These are phyloP conservation scores for Lenwebbia sp. DNA, from an alignment of 345 rosid species.

Conservation along the genomic window DNA sequence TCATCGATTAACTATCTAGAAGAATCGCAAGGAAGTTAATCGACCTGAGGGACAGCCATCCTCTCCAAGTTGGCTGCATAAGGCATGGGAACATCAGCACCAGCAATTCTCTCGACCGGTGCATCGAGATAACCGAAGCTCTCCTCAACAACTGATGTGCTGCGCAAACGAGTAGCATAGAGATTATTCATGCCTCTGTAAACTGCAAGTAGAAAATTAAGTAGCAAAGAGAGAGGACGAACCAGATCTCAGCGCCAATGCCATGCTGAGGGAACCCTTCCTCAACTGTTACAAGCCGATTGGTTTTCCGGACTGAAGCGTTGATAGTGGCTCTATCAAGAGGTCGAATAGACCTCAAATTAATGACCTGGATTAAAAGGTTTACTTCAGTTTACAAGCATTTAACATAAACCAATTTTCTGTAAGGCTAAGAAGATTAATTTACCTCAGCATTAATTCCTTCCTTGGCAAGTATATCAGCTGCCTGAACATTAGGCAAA, in stretches of 20 bases:
- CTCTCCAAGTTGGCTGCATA: constrained; percentile 95
- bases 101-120: constrained; percentile 79
- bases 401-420: neutral
- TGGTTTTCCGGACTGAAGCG: constrained; percentile 87
- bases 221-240: neutral
- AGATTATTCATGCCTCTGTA: neutral
- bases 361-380: constrained; percentile 51
- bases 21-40: neutral
- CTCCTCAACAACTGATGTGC: constrained; percentile 76
- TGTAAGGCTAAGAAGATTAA: neutral
- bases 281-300: constrained; percentile 89
- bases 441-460: constrained; percentile 94
- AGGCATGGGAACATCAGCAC: constrained; percentile 98
- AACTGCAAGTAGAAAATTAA: neutral
- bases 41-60: constrained; percentile 90
- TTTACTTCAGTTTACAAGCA: neutral
- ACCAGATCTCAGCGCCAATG: constrained; percentile 94
- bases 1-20: neutral
- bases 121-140: constrained; percentile 92
- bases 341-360: constrained; percentile 89
- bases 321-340: constrained; percentile 84
- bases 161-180: constrained; percentile 11
- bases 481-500: constrained; percentile 51
- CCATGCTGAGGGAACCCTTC: constrained; percentile 99
- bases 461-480: constrained; percentile 85